phyloP scores from a whole-genome alignment of 129 eudicot genomes.

The Arctium minus region DNA sequence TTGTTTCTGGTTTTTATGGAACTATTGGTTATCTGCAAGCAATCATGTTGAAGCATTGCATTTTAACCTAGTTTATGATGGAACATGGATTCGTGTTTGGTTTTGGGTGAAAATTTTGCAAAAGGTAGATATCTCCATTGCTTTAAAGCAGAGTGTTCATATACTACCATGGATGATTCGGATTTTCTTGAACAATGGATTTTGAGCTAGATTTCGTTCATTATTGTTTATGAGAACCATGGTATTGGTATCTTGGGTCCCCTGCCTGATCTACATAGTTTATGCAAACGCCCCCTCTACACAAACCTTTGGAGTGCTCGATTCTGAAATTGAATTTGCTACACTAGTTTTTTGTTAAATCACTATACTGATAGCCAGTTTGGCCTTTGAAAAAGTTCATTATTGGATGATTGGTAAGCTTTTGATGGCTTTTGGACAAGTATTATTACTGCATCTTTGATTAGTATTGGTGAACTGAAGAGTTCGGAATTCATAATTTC shows the following conservation, averaged over 20 bases:
- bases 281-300: too few species aligned
- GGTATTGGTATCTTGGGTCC: too few species aligned
- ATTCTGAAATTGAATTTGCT: too few species aligned
- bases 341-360: too few species aligned
- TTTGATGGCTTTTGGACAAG: not conserved
- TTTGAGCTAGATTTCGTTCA: not conserved
- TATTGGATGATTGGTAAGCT: not conserved
- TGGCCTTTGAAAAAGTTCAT: not conserved
- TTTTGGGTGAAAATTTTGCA: too few species aligned
- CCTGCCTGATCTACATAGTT: too few species aligned
- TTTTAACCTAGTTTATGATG: too few species aligned
- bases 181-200: not conserved
- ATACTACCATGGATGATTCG: too few species aligned
- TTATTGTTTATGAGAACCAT: not conserved
- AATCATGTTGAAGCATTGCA: not conserved
- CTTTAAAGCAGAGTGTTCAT: too few species aligned
- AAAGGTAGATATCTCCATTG: too few species aligned
- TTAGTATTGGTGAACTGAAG: not conserved
- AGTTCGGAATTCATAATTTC: not conserved
- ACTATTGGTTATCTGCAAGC: not conserved
- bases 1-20: not conserved
- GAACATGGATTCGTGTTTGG: too few species aligned
- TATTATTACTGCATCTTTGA: not conserved
- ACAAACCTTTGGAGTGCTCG: not conserved
- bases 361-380: not conserved